Base-by-base conservation (phyloP, 1,139 yeast species). In the Zygosaccharomyces sapae region DNA sequence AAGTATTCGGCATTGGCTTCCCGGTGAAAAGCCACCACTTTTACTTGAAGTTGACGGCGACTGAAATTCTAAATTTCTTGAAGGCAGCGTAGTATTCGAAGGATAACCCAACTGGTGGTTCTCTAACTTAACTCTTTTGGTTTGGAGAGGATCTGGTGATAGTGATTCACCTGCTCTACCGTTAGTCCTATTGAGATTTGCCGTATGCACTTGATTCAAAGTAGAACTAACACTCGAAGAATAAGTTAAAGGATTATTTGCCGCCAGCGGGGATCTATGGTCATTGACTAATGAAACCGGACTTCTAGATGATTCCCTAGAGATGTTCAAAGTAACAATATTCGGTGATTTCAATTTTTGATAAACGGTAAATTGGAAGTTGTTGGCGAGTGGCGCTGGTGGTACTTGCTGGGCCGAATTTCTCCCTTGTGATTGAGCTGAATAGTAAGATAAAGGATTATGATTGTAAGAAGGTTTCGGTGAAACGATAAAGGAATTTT, bases 251-350 rank as follows among this genome's bases (percentile, higher is more conserved):
- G 58, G 53, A 35, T 55, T 49, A 13, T 47, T 51, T 7, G 51
- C 48, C 38, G 58, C 50, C 31, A 57, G 41, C 9, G 59, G 55
- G 13, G 56, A 52, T 40, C 51, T 52, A 41, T 55, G 54, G 39
- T 56, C 58, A 20, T 50, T 54, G 18, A 50, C 55, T 12, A 58
- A 50, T 2, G 60, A 56, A 5, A 62, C 57, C 2, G 68, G 68
- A 43, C 66, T 62, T 45, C 61, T 54, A 7, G 68, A 64, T 4
- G 65, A 56, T 44, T 65, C 68, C 41, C 68, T 56, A 2, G 68
- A 65, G 22, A 65, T 63, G 44, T 65, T 65, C 43, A 65, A 50
- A 31, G 67, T 65, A 5, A 65, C 68, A 48, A 65, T 65, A 45
- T 65, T 63, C 2, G 68, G 66, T 5, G 67, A 63, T 43, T 62